Evolutionary conservation across 2,329 filamentous ascomycete species (phyloP), one percentile per base, ranked within the genome.

Genomic region (Fusarium temperatum): DNA sequence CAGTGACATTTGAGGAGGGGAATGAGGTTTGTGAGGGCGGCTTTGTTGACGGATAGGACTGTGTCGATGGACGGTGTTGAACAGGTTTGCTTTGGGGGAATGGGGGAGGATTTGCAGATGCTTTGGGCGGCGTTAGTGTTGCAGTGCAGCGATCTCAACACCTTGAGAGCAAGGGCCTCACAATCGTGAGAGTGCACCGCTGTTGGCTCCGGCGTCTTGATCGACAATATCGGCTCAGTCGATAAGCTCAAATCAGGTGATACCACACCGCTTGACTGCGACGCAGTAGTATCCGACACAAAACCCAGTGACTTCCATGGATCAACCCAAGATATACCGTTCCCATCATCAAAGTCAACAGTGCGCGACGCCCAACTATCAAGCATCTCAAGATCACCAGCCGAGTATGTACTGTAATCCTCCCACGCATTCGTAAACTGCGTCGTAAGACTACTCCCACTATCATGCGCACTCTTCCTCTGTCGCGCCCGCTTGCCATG

Each of bases 401-500:
- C 35, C 11, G 67, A 44, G 32, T 56, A 71, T 18, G 47, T 39
- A 3, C 11, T 45, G 24, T 62, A 67, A 1, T 71, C 54, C 6
- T 53, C 53, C 70, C 70, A 73, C 11, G 58, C 35, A 60, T 39
- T 47, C 3, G 54, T 32, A n/a, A 71, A 42, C 22, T 12, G 50
- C 17, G 60, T 51, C 15, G 47, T 30, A 22, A 59, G 36, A 45
- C 51, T 12, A 20, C 38, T 32, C 13, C 45, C 13, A 20, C 38
- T 42, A 30, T 55, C 51, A 5, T 42, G 51, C 5, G 20, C 12
- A 30, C 12, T 59, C 56, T 71, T 74, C 26, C 66, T 58, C 36
- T 71, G 61, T 53, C 70, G 57, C 39, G 61, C 38, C 28, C 70
- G 45, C 39, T 67, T 74, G 3, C 70, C 70, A 62, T 73, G 66